phyloP scores from a whole-genome alignment of 345 rosid species.

The Citrus hindsii region DNA sequence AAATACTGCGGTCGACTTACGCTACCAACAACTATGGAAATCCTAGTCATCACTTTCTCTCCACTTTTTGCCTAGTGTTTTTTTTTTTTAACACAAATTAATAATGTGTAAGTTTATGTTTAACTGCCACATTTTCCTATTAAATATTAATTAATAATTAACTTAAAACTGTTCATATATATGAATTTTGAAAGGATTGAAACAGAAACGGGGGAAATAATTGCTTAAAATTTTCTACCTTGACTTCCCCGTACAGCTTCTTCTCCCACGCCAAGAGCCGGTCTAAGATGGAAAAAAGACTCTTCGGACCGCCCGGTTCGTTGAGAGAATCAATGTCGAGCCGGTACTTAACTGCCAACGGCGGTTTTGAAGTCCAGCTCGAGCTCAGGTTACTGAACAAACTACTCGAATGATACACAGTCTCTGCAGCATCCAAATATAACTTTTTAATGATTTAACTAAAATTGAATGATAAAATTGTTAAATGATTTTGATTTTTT shows the following conservation, averaged over 20 bases:
- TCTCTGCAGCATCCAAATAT: slow-evolving; percentile 40
- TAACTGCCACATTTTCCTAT: too few species aligned
- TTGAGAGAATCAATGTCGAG: slow-evolving; percentile 59
- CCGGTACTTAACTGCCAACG: slow-evolving; percentile 83
- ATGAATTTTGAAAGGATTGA: too few species aligned
- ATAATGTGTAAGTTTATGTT: too few species aligned
- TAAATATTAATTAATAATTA: too few species aligned
- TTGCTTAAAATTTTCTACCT: slow-evolving; percentile 39
- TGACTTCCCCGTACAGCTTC: slow-evolving; percentile 88
- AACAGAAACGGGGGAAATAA: too few species aligned
- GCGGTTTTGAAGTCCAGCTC: slow-evolving; percentile 94
- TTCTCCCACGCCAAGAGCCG: slow-evolving; percentile 97
- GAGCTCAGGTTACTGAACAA: slow-evolving; percentile 87
- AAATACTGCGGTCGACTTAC: slow-evolving; percentile 30
- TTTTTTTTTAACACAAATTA: background rate
- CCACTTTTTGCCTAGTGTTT: too few species aligned
- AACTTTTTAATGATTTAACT: background rate
- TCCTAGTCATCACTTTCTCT: slow-evolving; percentile 21
- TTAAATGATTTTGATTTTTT: background rate
- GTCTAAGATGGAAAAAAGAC: slow-evolving; percentile 84
- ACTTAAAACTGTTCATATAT: too few species aligned
- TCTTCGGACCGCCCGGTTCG: slow-evolving; percentile 59
- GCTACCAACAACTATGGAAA: slow-evolving; percentile 26
- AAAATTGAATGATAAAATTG: too few species aligned
- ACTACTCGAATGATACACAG: slow-evolving; percentile 93